Conservation (phyloP, 2,329 filamentous ascomycete species). For the Teratosphaeria nubilosa region DNA sequence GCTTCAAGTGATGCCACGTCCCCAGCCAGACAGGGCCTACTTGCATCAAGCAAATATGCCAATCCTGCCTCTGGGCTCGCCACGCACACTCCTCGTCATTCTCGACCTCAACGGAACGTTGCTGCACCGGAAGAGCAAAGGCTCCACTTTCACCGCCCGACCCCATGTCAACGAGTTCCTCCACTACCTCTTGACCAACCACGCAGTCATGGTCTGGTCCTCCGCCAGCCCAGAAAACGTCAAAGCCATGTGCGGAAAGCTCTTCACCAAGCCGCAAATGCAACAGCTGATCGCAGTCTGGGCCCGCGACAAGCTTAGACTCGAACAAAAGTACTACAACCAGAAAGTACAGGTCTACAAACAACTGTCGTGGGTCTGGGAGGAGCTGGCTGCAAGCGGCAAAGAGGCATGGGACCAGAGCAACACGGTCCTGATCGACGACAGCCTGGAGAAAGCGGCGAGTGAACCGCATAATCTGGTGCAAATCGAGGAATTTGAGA, state of each 20-base stretch:
- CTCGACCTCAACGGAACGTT: conserved; percentile 92
- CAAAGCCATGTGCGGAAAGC: conserved; percentile 50
- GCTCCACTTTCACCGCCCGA: conserved; percentile 39
- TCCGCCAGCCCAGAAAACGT: conserved; percentile 71
- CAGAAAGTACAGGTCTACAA: conserved; percentile 82
- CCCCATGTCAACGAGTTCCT: conserved; percentile 62
- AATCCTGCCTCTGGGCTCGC: conserved; percentile 4
- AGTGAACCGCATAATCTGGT: conserved; percentile 78
- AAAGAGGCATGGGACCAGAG: conserved; percentile 57
- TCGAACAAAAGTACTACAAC: conserved; percentile 55
- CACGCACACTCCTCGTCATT: conserved; percentile 58
- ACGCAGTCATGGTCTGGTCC: conserved; percentile 83
- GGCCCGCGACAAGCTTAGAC: conserved; percentile 66
- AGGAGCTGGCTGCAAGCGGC: conserved; percentile 34
- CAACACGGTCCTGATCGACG: conserved; percentile 86
- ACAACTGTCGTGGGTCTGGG: conserved; percentile 65
- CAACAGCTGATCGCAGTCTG: conserved; percentile 57
- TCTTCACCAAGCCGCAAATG: conserved; percentile 50
- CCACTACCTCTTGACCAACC: conserved; percentile 60
- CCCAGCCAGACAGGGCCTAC: conserved; percentile 14
- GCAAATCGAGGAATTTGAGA: conserved; percentile 66
- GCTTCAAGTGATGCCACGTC: conserved; percentile 8
- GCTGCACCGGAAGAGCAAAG: conserved; percentile 47
- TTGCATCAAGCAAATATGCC: conserved; percentile 6
- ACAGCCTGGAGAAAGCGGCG: conserved; percentile 67